A percentile compares a stretch with the other conserved stretches of the same genome.
phyloP scores from a whole-genome alignment of 2,329 filamentous ascomycete species.

The Aspergillus awamori region DNA sequence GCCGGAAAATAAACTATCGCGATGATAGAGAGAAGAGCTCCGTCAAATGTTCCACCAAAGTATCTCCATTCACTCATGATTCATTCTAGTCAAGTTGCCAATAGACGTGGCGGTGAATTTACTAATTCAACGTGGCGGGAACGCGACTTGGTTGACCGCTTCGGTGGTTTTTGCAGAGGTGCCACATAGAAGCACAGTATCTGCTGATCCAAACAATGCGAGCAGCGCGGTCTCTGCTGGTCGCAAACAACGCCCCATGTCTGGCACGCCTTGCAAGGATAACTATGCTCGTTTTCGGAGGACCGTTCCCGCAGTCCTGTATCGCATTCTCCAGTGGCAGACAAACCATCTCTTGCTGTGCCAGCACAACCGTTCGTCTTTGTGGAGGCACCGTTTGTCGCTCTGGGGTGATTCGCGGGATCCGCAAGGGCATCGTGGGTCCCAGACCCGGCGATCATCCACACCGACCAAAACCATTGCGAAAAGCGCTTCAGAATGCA shows the following conservation, averaged over 20 bases:
- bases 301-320: neutral
- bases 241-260: constrained; percentile 33
- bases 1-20: neutral
- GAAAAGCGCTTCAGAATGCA: constrained; percentile 19
- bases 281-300: neutral
- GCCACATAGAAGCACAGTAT: constrained; percentile 39
- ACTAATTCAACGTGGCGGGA: neutral
- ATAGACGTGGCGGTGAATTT: neutral
- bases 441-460: constrained; percentile 9
- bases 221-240: constrained; percentile 32
- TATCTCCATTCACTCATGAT: constrained; percentile 5
- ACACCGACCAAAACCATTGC: constrained; percentile 23
- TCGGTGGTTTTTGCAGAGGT: constrained; percentile 24
- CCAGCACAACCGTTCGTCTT: neutral
- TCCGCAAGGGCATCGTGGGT: constrained; percentile 1
- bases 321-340: neutral
- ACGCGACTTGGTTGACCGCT: constrained; percentile 18
- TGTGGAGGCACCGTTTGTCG: neutral
- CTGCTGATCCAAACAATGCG: constrained; percentile 37
- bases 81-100: neutral
- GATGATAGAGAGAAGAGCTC: neutral
- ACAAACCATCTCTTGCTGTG: neutral
- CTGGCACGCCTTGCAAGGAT: constrained; percentile 34
- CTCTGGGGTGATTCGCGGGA: neutral
- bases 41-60: neutral